Evolutionary conservation across 768 basidiomycete genomes (phyloP).

Genomic region (Boletales sp.): DNA sequence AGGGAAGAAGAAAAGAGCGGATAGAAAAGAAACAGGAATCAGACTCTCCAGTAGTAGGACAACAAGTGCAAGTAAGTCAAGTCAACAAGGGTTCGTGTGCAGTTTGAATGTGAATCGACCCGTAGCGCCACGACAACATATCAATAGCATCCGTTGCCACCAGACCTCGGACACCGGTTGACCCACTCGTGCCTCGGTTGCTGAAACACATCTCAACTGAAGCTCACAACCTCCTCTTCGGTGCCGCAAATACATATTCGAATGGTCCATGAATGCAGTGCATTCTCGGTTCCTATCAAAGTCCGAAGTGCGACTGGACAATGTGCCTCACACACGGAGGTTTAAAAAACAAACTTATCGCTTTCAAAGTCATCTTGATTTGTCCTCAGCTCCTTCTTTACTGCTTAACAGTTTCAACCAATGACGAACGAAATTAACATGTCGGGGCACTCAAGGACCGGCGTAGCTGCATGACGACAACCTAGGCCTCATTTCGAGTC

Average conservation of each 20-base stretch:
- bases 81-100: conserved; percentile 10
- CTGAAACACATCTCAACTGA: not conserved
- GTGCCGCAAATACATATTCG: not conserved
- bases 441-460: too few species aligned
- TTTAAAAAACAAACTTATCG: too few species aligned
- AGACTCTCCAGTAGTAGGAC: too few species aligned
- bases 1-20: conserved; percentile 8
- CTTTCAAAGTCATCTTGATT: too few species aligned
- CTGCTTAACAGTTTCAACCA: too few species aligned
- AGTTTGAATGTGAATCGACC: conserved; percentile 12
- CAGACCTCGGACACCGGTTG: conserved; percentile 15
- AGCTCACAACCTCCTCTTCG: too few species aligned
- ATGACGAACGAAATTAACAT: too few species aligned
- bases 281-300: not conserved
- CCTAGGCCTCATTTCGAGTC: too few species aligned
- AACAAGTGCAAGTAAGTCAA: conserved; percentile 1
- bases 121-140: not conserved
- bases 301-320: too few species aligned
- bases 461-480: too few species aligned
- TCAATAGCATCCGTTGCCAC: conserved; percentile 5
- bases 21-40: conserved; percentile 9
- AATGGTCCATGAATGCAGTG: not conserved
- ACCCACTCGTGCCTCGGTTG: not conserved
- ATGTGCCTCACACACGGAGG: too few species aligned
- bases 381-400: too few species aligned